Evolutionary conservation across 192 early-diverging fungal genomes (phyloP).

Genomic region (Podochytrium sp.): DNA sequence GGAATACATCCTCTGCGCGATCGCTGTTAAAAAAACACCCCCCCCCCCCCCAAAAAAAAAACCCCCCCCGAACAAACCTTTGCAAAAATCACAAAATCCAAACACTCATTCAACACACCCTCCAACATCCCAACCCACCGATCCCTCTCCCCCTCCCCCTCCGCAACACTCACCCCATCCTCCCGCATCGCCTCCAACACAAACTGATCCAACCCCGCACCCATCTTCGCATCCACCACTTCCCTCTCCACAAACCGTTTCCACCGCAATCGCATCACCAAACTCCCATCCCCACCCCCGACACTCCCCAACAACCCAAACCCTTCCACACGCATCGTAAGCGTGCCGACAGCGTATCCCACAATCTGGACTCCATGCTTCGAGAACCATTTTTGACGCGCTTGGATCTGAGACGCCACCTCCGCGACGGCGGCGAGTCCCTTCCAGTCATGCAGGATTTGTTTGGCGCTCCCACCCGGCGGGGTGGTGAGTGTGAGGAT

Average conservation of each 20-base stretch:
- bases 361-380: slow-evolving; percentile 16
- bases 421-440: slow-evolving; percentile 22
- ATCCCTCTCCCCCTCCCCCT: not conserved
- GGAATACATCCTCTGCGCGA: not conserved
- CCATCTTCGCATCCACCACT: not conserved
- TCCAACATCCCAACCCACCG: not conserved
- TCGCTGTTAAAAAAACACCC: not conserved
- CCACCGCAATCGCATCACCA: not conserved
- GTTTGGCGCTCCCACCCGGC: slow-evolving; percentile 6
- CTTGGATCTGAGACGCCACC: slow-evolving; percentile 18
- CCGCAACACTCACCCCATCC: not conserved
- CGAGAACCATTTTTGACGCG: slow-evolving; percentile 9
- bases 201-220: slow-evolving; percentile 11
- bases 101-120: slow-evolving; percentile 22
- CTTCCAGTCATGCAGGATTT: slow-evolving; percentile 26
- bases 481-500: not conserved
- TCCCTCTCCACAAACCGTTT: slow-evolving; percentile 16
- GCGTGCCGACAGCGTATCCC: slow-evolving; percentile 1
- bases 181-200: not conserved
- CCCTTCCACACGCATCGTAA: slow-evolving; percentile 4
- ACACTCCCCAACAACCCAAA: not conserved
- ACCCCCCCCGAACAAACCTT: slow-evolving; percentile 23
- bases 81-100: slow-evolving; percentile 23
- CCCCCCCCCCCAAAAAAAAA: not conserved
- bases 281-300: not conserved